Conservation (phyloP, 2,329 filamentous ascomycete genomes). For the Hypoxylon sp. region DNA sequence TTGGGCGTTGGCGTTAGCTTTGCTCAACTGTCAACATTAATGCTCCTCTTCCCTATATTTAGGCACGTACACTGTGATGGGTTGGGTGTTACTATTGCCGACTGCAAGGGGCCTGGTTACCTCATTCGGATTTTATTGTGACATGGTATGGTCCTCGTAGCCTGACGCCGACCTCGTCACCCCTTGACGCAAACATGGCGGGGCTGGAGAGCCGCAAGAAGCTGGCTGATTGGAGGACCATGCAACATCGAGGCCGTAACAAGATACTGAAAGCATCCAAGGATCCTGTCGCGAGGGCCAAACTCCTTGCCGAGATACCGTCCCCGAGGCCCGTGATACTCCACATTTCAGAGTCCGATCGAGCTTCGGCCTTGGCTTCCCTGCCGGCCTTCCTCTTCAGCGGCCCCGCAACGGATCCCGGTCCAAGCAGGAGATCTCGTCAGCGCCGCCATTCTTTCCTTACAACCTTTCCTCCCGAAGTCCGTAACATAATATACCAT, state of each 20-base stretch:
- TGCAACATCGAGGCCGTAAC: slow-evolving; percentile 43
- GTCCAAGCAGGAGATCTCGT: not conserved
- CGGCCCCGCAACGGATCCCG: slow-evolving; percentile 26
- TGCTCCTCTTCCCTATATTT: slow-evolving; percentile 6
- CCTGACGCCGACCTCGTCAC: slow-evolving; percentile 6
- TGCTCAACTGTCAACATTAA: slow-evolving; percentile 10
- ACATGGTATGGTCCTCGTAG: slow-evolving; percentile 1
- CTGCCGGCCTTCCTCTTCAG: slow-evolving; percentile 45
- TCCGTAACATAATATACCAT: slow-evolving; percentile 57
- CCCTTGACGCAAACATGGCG: slow-evolving; percentile 23
- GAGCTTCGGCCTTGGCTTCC: slow-evolving; percentile 34
- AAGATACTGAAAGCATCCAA: slow-evolving; percentile 42
- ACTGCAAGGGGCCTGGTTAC: slow-evolving; percentile 21
- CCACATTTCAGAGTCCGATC: slow-evolving; percentile 44
- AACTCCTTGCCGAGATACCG: slow-evolving; percentile 44
- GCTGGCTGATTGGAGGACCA: slow-evolving; percentile 37
- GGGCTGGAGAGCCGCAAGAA: slow-evolving; percentile 29
- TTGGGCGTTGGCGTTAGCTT: slow-evolving; percentile 18
- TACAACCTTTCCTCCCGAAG: slow-evolving; percentile 53
- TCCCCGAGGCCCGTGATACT: slow-evolving; percentile 32
- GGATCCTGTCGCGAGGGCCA: slow-evolving; percentile 43
- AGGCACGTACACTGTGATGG: slow-evolving; percentile 28
- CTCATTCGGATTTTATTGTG: slow-evolving; percentile 17
- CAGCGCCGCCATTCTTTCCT: slow-evolving; percentile 48
- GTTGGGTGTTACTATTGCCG: slow-evolving; percentile 4